phyloP scores from a whole-genome alignment of 2,329 filamentous ascomycete genomes.

The Colletotrichum cordylinicola region DNA sequence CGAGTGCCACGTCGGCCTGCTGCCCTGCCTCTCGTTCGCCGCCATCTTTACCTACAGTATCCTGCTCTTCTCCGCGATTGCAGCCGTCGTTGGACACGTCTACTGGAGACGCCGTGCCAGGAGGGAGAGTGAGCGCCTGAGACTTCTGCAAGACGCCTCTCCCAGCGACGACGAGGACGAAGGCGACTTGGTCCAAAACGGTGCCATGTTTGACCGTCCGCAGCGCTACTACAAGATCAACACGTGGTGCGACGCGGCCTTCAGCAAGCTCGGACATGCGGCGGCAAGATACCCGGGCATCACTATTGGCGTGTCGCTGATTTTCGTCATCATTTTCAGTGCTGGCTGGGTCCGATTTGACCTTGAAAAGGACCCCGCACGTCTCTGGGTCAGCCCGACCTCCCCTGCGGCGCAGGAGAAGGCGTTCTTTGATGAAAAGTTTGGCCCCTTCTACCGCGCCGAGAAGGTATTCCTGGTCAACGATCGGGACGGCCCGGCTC shows the following conservation, averaged over 20 bases:
- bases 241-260: conserved; percentile 78
- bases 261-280: conserved; percentile 78
- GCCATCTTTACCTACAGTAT: conserved; percentile 87
- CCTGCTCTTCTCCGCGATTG: conserved; percentile 71
- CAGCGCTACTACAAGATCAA: conserved; percentile 85
- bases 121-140: conserved; percentile 81
- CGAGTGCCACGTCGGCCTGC: conserved; percentile 80
- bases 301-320: conserved; percentile 78
- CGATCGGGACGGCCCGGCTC: conserved; percentile 74
- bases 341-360: conserved; percentile 87
- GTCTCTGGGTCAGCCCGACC: conserved; percentile 94
- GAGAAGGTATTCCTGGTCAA: conserved; percentile 96
- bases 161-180: conserved; percentile 95
- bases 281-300: conserved; percentile 85
- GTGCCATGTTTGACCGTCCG: conserved; percentile 79
- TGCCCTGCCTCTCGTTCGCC: conserved; percentile 94
- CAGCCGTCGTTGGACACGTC: conserved; percentile 74
- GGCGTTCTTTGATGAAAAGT: conserved; percentile 88
- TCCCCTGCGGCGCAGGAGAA: conserved; percentile 93
- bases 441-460: conserved; percentile 94
- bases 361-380: conserved; percentile 89
- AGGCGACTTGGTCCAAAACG: conserved; percentile 79
- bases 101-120: conserved; percentile 76
- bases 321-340: conserved; percentile 80
- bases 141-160: conserved; percentile 82